Evolutionary conservation across 352 stramenopile genomes (phyloP).

Genomic region (Globisporangium barbulae): DNA sequence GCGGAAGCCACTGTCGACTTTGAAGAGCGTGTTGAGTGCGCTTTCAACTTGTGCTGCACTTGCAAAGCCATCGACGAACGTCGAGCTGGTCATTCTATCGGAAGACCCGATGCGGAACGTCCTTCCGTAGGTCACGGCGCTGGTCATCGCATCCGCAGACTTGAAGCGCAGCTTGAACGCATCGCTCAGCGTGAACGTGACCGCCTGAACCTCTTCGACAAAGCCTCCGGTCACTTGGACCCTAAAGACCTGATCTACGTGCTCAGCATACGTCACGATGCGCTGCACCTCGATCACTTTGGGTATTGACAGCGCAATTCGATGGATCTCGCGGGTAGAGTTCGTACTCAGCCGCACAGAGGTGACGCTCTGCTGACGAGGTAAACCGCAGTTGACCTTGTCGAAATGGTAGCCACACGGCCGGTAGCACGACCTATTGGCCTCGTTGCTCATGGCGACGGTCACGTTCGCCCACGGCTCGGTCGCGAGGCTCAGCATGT

Average conservation of each 20-base stretch:
- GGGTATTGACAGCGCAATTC: slow-evolving; percentile 41
- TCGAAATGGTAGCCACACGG: slow-evolving; percentile 70
- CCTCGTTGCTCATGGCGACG: slow-evolving; percentile 76
- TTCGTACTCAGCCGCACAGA: slow-evolving; percentile 48
- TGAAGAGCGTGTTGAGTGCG: slow-evolving; percentile 40
- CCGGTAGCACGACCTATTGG: slow-evolving; percentile 56
- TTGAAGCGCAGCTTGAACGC: slow-evolving; percentile 47
- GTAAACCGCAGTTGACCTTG: slow-evolving; percentile 41
- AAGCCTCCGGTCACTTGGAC: slow-evolving; percentile 50
- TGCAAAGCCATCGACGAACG: slow-evolving; percentile 50
- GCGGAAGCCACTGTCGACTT: slow-evolving; percentile 22
- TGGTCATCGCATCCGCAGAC: slow-evolving; percentile 26
- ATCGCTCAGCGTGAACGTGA: slow-evolving; percentile 48
- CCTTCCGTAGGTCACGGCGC: slow-evolving; percentile 34
- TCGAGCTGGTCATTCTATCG: slow-evolving; percentile 11
- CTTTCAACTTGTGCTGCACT: slow-evolving; percentile 33
- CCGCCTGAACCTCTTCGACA: slow-evolving; percentile 32
- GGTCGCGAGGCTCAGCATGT: slow-evolving; percentile 45
- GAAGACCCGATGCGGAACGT: slow-evolving; percentile 37
- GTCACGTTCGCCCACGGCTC: slow-evolving; percentile 75
- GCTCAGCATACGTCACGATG: slow-evolving; percentile 50
- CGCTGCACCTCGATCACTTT: slow-evolving; percentile 63
- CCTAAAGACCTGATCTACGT: slow-evolving; percentile 51
- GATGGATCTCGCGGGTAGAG: slow-evolving; percentile 62
- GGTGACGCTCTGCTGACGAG: slow-evolving; percentile 65